These are phyloP conservation scores for Bidens hawaiensis DNA, from an alignment of 140 eudicot genomes.

Conservation along the genomic window DNA sequence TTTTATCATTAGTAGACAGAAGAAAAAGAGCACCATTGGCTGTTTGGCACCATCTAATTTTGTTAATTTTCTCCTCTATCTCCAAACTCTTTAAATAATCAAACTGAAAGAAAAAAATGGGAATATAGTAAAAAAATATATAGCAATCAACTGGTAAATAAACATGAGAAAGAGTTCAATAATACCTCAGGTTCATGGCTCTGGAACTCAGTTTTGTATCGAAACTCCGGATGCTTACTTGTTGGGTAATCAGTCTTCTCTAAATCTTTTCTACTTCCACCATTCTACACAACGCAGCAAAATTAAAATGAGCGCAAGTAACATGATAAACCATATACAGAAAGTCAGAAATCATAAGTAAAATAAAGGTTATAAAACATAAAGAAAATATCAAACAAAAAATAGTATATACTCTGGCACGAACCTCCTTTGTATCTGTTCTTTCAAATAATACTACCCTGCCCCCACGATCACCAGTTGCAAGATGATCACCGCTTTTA, in stretches of 20 bases:
- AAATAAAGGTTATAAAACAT: conserved; percentile 1
- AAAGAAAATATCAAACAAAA: conserved; percentile 7
- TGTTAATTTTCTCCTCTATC: conserved; percentile 97
- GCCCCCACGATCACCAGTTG: conserved; percentile 99
- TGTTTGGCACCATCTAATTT: conserved; percentile 95
- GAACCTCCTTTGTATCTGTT: conserved; percentile 85
- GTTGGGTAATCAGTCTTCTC: conserved; percentile 69
- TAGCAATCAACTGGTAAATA: conserved; percentile 4
- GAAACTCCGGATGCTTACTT: conserved; percentile 92
- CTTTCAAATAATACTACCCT: conserved; percentile 97
- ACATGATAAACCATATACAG: conserved; percentile 1
- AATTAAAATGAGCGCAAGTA: conserved; percentile 2
- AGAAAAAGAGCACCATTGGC: conserved; percentile 91
- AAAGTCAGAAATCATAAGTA: conserved; percentile 3
- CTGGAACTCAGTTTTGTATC: conserved; percentile 97
- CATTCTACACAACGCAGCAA: conserved; percentile 48
- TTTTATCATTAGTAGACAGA: conserved; percentile 93
- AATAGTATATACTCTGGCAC: neutral
- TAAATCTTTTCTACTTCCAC: conserved; percentile 66
- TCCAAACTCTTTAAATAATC: conserved; percentile 99
- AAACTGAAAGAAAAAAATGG: conserved; percentile 60
- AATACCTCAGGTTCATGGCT: conserved; percentile 99
- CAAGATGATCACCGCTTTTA: conserved; percentile 96
- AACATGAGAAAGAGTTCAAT: conserved; percentile 12
- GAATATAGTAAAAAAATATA: conserved; percentile 11